These are phyloP conservation scores for Baudoinia panamericana DNA, from an alignment of 495 filamentous ascomycete species.

Conservation along the genomic window DNA sequence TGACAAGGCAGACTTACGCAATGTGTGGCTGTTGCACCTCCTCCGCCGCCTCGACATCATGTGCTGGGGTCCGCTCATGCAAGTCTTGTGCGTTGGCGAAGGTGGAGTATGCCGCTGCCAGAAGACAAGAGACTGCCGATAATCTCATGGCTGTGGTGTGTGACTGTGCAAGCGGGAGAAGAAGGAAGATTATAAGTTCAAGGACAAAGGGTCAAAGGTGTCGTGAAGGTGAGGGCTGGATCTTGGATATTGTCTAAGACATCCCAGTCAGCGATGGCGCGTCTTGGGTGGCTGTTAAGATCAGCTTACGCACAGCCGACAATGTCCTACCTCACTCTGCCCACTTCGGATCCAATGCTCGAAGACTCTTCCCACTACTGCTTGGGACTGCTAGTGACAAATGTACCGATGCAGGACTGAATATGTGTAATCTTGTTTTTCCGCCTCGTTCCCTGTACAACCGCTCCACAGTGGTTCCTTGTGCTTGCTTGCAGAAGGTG, in stretches of 20 bases:
- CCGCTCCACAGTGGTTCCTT: no score
- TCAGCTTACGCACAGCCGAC: conserved; percentile 2
- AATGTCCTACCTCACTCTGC: no score
- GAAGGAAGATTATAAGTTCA: no score
- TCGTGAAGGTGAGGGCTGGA: background rate
- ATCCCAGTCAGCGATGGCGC: background rate
- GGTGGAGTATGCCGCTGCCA: background rate
- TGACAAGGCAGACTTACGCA: conserved; percentile 1
- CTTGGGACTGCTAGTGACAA: no score
- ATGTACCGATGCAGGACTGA: no score
- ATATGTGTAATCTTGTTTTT: no score
- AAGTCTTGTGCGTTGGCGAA: background rate
- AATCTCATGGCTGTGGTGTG: conserved; percentile 1
- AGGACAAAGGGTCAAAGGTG: background rate
- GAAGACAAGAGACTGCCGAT: background rate
- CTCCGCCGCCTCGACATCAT: background rate
- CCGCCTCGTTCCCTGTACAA: no score
- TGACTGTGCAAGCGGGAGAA: no score
- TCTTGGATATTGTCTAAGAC: background rate
- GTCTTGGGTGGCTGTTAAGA: background rate
- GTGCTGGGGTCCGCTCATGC: background rate
- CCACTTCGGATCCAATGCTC: no score
- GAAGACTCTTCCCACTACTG: no score
- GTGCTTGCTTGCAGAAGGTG: no score
- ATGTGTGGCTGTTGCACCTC: background rate